phyloP scores from a whole-genome alignment of 2,329 filamentous ascomycete genomes.

The Aspergillus versicolor region DNA sequence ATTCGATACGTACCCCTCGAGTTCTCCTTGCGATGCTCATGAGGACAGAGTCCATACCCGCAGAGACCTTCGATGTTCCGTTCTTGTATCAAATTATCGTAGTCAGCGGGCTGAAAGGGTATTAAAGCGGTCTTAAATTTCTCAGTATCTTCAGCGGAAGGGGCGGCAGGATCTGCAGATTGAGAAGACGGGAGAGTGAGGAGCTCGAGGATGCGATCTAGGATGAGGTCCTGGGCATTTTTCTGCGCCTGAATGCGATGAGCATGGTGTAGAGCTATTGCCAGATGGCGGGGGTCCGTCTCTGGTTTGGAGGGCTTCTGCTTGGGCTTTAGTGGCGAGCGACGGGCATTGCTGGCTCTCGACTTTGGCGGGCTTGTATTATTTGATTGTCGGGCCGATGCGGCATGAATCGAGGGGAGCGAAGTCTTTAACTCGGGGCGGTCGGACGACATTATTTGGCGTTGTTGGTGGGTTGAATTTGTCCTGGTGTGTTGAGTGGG shows the following conservation, averaged over 20 bases:
- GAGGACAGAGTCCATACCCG: slow-evolving; percentile 78
- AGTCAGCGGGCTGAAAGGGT: slow-evolving; percentile 82
- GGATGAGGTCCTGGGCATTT: slow-evolving; percentile 70
- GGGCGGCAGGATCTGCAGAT: slow-evolving; percentile 51
- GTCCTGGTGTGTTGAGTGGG: background rate
- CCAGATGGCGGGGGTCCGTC: slow-evolving; percentile 48
- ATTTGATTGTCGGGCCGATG: slow-evolving; percentile 31
- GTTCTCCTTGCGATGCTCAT: slow-evolving; percentile 58
- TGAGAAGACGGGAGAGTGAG: slow-evolving; percentile 60
- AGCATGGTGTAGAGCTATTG: slow-evolving; percentile 79
- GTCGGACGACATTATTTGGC: slow-evolving; percentile 16
- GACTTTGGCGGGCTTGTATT: slow-evolving; percentile 40
- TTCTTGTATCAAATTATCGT: slow-evolving; percentile 84
- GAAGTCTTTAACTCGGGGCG: slow-evolving; percentile 65
- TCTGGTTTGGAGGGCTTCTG: slow-evolving; percentile 32
- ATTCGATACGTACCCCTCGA: slow-evolving; percentile 68
- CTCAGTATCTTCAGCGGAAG: slow-evolving; percentile 59
- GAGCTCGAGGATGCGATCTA: slow-evolving; percentile 69
- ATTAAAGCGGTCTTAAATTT: slow-evolving; percentile 66
- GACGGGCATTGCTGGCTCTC: slow-evolving; percentile 41
- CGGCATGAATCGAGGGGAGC: slow-evolving; percentile 40
- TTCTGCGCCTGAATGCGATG: slow-evolving; percentile 79
- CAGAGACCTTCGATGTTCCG: slow-evolving; percentile 80
- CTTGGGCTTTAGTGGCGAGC: slow-evolving; percentile 19
- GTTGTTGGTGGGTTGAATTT: background rate